phyloP scores from a whole-genome alignment of 106 monocot genomes.

The Triglochin maritima region DNA sequence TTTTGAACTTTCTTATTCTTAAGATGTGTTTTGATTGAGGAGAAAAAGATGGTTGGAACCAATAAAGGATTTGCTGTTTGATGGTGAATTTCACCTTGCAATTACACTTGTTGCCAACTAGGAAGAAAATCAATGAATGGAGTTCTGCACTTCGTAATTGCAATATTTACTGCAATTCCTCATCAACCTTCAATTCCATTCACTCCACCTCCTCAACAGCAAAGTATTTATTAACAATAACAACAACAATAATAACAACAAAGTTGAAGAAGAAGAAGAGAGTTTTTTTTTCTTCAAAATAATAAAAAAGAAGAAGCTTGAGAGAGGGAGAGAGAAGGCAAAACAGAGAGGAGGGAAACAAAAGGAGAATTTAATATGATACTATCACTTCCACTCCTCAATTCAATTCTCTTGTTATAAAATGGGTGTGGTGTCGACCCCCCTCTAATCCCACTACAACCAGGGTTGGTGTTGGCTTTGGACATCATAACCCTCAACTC shows the following conservation, averaged over 20 bases:
- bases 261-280: neutral
- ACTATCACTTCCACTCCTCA: slow-evolving; percentile 9
- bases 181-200: slow-evolving; percentile 26
- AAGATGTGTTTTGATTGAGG: no score
- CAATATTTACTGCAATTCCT: slow-evolving; percentile 8
- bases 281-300: neutral
- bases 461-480: neutral
- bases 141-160: slow-evolving; percentile 3
- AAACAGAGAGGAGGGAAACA: slow-evolving; percentile 5
- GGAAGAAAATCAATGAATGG: neutral
- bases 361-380: slow-evolving; percentile 15
- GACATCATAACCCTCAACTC: neutral
- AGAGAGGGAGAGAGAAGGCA: neutral
- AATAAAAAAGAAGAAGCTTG: neutral
- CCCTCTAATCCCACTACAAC: slow-evolving; percentile 13
- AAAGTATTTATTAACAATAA: neutral
- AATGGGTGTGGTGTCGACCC: slow-evolving; percentile 22
- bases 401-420: slow-evolving; percentile 36
- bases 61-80: no score
- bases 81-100: neutral
- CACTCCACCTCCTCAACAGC: slow-evolving; percentile 10
- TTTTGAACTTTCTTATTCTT: no score
- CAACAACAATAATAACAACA: neutral
- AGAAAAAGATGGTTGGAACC: no score
- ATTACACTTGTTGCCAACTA: neutral